phyloP scores from a whole-genome alignment of 306 rosid genomes.

The Spatholobus suberectus region DNA sequence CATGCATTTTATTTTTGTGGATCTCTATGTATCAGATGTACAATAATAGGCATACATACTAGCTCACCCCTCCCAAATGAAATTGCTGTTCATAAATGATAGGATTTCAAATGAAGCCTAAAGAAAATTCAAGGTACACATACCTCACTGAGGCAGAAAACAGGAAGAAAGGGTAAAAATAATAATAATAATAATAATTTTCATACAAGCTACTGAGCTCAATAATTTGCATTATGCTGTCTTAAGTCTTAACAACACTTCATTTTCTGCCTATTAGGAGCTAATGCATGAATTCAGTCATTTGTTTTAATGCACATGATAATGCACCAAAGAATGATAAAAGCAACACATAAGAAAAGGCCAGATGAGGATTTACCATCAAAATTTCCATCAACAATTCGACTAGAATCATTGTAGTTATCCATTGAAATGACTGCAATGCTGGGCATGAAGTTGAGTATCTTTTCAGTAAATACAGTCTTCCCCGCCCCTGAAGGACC shows the following conservation, averaged over 20 bases:
- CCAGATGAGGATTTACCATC: conserved; percentile 71
- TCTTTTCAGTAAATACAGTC: conserved; percentile 91
- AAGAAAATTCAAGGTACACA: not conserved
- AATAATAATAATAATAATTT: not conserved
- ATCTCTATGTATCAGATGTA: conserved; percentile 18
- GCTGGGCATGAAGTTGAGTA: conserved; percentile 90
- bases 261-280: not conserved
- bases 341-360: conserved; percentile 32
- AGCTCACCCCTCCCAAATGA: not conserved
- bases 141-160: not conserved
- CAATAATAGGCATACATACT: not conserved
- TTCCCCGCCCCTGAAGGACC: conserved; percentile 99
- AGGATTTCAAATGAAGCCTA: conserved; percentile 10
- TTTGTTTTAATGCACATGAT: not conserved
- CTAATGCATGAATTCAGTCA: not conserved
- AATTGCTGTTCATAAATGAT: conserved; percentile 15
- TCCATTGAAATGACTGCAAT: conserved; percentile 99
- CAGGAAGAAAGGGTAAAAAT: not conserved
- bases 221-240: not conserved
- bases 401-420: conserved; percentile 93
- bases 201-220: not conserved
- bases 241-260: not conserved
- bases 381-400: conserved; percentile 95
- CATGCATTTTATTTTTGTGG: conserved; percentile 20
- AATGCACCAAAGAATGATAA: conserved; percentile 39